Percentiles rank a stretch among this genome's conserved stretches.
Conservation (phyloP, 1,139 yeast genomes). For the Hyphopichia burtonii region DNA sequence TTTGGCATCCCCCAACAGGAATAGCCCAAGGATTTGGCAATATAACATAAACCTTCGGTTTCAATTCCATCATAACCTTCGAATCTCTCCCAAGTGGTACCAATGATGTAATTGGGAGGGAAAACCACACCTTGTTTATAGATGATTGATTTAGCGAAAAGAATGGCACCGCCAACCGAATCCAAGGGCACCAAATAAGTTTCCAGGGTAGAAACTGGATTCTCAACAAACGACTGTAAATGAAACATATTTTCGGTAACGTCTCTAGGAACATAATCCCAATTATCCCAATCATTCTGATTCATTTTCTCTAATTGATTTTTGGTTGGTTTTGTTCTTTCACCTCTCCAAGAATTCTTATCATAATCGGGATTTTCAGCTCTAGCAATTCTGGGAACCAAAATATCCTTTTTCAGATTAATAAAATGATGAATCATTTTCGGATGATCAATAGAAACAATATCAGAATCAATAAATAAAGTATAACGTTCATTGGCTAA, state of each 20-base stretch:
- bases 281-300: constrained; percentile 28
- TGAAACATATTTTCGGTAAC: constrained; percentile 29
- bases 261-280: constrained; percentile 41
- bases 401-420: constrained; percentile 34
- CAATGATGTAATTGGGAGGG: constrained; percentile 46
- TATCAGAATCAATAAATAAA: constrained; percentile 47
- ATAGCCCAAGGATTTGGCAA: constrained; percentile 44
- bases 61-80: constrained; percentile 57
- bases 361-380: constrained; percentile 36
- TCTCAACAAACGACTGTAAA: constrained; percentile 21
- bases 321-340: constrained; percentile 32
- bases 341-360: constrained; percentile 49
- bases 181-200: constrained; percentile 31
- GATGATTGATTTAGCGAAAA: constrained; percentile 40
- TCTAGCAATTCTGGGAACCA: constrained; percentile 38
- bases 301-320: constrained; percentile 34
- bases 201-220: constrained; percentile 7
- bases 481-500: constrained; percentile 25
- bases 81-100: constrained; percentile 46
- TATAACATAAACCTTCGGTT: constrained; percentile 51
- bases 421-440: constrained; percentile 32
- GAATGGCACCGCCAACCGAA: constrained; percentile 52
- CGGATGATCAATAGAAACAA: constrained; percentile 25
- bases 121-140: constrained; percentile 46
- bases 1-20: constrained; percentile 46